Percentiles rank a stretch among this genome's conserved stretches.
These are phyloP conservation scores for Pyrus communis DNA, from an alignment of 306 rosid genomes.

Conservation along the genomic window DNA sequence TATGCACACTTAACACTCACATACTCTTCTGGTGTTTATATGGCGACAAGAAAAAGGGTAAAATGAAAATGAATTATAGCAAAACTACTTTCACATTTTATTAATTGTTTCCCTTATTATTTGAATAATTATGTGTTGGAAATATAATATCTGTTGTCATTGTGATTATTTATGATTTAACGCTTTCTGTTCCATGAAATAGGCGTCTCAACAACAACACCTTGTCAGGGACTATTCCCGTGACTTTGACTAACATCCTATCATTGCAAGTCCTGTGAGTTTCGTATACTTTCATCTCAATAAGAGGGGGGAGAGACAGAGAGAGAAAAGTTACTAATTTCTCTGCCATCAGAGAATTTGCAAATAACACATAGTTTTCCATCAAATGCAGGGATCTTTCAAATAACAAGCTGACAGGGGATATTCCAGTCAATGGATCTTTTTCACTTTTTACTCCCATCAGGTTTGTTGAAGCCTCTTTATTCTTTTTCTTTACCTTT, in stretches of 20 bases:
- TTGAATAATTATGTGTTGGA: neutral
- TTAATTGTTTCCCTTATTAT: neutral
- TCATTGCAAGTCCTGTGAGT: constrained; percentile 97
- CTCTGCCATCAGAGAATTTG: neutral
- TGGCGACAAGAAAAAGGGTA: neutral
- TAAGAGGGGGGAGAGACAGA: neutral
- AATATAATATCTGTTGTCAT: neutral
- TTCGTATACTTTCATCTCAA: constrained; percentile 10
- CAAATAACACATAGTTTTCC: constrained; percentile 20
- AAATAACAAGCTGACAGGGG: constrained; percentile 53
- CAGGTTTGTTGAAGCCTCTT: constrained; percentile 48
- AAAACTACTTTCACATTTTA: neutral
- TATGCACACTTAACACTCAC: neutral
- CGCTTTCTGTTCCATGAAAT: constrained; percentile 23
- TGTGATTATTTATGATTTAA: constrained; percentile 20
- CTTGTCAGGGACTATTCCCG: constrained; percentile 61
- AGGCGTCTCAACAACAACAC: constrained; percentile 97
- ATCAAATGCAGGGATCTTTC: constrained; percentile 79
- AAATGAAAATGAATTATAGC: neutral
- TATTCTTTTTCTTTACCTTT: neutral
- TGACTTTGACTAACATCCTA: constrained; percentile 35
- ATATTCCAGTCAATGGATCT: constrained; percentile 65
- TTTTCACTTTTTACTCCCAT: constrained; percentile 79
- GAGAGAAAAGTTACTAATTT: constrained; percentile 3
- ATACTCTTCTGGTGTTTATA: neutral